phyloP scores from a whole-genome alignment of 1,284 basidiomycete species.

The Agroathelia rolfsii region DNA sequence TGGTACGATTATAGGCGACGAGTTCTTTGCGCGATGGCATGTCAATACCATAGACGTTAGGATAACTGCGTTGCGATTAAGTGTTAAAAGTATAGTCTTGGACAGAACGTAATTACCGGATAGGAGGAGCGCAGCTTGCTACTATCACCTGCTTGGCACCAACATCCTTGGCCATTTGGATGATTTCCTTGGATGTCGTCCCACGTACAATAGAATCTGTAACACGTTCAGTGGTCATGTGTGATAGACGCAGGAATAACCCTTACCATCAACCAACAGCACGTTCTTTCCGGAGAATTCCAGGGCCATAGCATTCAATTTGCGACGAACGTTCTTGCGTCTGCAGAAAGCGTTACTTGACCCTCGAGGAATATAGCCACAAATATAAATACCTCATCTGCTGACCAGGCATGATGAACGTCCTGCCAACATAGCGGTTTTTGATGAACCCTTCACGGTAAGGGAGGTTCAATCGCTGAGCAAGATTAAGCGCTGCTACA shows the following conservation, averaged over 20 bases:
- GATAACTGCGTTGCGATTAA: constrained; percentile 52
- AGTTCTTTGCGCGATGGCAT: constrained; percentile 96
- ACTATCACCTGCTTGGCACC: constrained; percentile 97
- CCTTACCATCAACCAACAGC: constrained; percentile 86
- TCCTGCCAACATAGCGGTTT: constrained; percentile 96
- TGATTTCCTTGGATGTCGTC: constrained; percentile 97
- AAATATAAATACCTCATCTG: constrained; percentile 55
- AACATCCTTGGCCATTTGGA: constrained; percentile 99
- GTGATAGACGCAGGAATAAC: constrained; percentile 1
- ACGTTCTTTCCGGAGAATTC: constrained; percentile 93
- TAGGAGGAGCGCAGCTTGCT: constrained; percentile 95
- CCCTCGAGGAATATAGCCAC: constrained; percentile 2
- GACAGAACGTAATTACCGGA: constrained; percentile 41
- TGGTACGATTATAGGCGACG: constrained; percentile 79
- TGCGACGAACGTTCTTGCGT: constrained; percentile 90
- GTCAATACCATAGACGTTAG: constrained; percentile 99
- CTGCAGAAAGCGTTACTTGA: constrained; percentile 28
- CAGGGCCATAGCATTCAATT: constrained; percentile 99
- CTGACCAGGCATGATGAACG: constrained; percentile 99
- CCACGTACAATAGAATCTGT: constrained; percentile 96
- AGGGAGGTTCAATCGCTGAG: constrained; percentile 83
- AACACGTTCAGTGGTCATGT: too few relatives aligned
- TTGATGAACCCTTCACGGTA: constrained; percentile 99
- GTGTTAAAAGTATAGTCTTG: constrained; percentile 3
- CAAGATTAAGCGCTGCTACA: constrained; percentile 91